Conservation (phyloP, 176 grass and related monocot species). For the Cenchrus purpureus region DNA sequence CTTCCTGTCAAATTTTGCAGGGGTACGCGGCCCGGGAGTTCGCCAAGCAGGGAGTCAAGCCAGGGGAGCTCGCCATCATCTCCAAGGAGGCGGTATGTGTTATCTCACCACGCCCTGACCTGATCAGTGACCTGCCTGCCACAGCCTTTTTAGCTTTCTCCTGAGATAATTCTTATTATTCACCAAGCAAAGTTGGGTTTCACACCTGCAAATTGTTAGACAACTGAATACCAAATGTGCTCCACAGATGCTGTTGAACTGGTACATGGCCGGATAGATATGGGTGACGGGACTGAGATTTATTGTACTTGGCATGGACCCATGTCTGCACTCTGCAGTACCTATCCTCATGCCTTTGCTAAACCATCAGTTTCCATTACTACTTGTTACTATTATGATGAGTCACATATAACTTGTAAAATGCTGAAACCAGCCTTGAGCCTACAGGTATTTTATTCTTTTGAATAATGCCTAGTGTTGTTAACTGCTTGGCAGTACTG, state of each 20-base stretch:
- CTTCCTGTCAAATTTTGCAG: constrained; percentile 40
- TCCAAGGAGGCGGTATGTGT: constrained; percentile 84
- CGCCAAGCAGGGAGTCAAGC: constrained; percentile 68
- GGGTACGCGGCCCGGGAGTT: constrained; percentile 94
- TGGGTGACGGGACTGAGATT: background rate
- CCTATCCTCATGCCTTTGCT: background rate
- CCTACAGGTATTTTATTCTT: background rate
- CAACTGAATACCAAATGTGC: background rate
- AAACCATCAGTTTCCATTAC: background rate
- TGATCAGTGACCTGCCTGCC: background rate
- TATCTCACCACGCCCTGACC: no score
- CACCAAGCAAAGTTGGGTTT: background rate
- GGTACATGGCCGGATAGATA: background rate
- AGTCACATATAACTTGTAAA: background rate
- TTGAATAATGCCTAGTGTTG: background rate
- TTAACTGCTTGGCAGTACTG: background rate
- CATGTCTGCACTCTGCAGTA: background rate
- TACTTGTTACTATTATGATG: background rate
- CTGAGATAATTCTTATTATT: background rate
- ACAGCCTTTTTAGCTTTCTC: background rate
- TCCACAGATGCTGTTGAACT: background rate
- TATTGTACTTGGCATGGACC: background rate
- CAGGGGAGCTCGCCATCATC: constrained; percentile 91
- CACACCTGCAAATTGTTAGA: background rate
- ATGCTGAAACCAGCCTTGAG: background rate